These are phyloP conservation scores for Daedaleopsis nitida DNA, from an alignment of 768 basidiomycete genomes.

Conservation along the genomic window DNA sequence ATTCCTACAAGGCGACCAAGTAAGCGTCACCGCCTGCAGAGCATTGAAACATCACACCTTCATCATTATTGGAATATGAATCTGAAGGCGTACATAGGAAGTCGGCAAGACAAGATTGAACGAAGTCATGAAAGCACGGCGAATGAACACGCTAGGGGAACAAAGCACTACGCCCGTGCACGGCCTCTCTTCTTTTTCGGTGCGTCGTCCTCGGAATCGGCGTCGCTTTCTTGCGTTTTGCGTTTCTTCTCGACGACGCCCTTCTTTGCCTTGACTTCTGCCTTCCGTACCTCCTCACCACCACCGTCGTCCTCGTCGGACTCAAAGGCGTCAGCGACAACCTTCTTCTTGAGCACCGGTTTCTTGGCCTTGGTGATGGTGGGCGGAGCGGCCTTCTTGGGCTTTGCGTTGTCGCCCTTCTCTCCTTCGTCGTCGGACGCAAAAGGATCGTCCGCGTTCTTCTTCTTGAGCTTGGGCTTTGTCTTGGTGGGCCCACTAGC, in stretches of 20 bases:
- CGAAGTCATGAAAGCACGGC: neutral
- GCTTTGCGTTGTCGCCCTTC: conserved; percentile 23
- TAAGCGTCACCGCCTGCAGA: neutral
- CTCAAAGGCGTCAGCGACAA: conserved; percentile 16
- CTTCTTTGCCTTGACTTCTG: conserved; percentile 17
- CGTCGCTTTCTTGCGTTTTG: conserved; percentile 14
- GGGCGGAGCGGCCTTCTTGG: conserved; percentile 12
- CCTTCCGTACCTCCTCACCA: neutral
- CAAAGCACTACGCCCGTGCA: conserved; percentile 14
- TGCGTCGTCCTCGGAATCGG: conserved; percentile 32
- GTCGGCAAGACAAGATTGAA: too few species aligned
- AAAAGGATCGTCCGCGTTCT: conserved; percentile 54
- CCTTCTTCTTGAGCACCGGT: conserved; percentile 12
- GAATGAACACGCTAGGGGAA: neutral
- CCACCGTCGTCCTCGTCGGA: conserved; percentile 20
- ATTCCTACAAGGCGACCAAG: neutral
- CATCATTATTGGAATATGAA: neutral
- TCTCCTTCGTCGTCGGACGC: conserved; percentile 49
- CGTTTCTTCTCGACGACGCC: conserved; percentile 5
- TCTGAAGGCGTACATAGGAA: too few species aligned
- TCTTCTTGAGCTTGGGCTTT: conserved; percentile 52
- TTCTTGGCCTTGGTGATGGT: conserved; percentile 26
- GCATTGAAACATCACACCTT: neutral
- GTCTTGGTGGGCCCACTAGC: conserved; percentile 38
- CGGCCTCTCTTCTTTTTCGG: conserved; percentile 39